Conservation (phyloP, 2,329 filamentous ascomycete genomes). For the Drechslera avenae region DNA sequence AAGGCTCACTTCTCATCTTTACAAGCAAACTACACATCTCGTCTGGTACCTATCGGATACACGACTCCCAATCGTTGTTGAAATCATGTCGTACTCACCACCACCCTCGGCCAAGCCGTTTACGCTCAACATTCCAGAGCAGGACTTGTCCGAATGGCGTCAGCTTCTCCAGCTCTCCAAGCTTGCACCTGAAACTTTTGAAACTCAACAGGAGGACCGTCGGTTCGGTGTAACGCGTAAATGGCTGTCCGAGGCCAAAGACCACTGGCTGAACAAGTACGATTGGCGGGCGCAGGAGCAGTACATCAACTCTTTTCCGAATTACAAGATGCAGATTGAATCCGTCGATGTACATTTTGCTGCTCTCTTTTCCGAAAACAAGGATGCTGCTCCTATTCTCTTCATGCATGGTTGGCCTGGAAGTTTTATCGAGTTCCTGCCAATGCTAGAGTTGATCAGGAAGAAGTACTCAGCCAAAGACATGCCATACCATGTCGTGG, state of each 20-base stretch:
- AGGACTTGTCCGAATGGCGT: constrained; percentile 43
- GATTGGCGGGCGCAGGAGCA: constrained; percentile 47
- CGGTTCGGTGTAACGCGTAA: constrained; percentile 38
- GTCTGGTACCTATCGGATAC: background rate
- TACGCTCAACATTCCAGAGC: constrained; percentile 40
- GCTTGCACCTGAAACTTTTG: constrained; percentile 39
- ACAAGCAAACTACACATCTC: too few species aligned
- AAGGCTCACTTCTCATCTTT: background rate
- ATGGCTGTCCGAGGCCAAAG: constrained; percentile 45
- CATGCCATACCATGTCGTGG: constrained; percentile 63
- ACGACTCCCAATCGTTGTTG: background rate
- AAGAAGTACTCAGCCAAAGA: constrained; percentile 56
- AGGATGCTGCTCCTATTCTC: constrained; percentile 59
- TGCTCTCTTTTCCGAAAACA: constrained; percentile 60
- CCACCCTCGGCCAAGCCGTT: constrained; percentile 40
- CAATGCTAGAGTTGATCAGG: constrained; percentile 54
- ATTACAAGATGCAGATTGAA: constrained; percentile 56
- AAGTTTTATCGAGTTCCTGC: constrained; percentile 63
- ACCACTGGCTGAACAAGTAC: constrained; percentile 48
- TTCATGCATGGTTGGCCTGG: constrained; percentile 64
- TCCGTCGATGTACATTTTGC: constrained; percentile 59
- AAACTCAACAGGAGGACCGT: constrained; percentile 33
- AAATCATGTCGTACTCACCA: constrained; percentile 41
- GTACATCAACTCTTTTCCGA: constrained; percentile 58
- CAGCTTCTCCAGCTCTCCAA: constrained; percentile 46